Base-by-base conservation (phyloP, 176 grass and related monocot genomes). In the Oryza meyeriana region DNA sequence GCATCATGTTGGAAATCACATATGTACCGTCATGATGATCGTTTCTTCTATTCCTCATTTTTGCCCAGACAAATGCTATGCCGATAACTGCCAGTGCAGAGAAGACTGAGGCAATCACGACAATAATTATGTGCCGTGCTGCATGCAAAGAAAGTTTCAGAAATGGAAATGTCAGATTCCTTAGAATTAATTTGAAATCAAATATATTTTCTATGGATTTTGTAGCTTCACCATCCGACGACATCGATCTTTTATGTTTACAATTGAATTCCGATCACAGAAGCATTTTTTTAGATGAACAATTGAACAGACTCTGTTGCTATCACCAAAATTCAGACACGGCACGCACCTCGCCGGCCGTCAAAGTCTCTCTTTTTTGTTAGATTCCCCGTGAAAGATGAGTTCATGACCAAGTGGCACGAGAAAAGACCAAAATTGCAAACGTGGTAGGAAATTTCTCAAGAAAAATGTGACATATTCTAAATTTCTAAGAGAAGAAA, bases 61-160 rank as follows among this genome's bases (percentile, higher is more conserved):
- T 85, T 4, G 17, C 66, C 91, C 91, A 97, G 73, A 86, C 1
- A 24, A 94, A 85, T 33, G 80, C 81, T 40, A 91, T 86, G 72
- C 78, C 81, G 24, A 91, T 8, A 38, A 69, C 84, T 1, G 75
- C 89, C 41, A 86, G 1, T 27, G 57, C 78, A 8, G 89, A 74
- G 30, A 89, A 26, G 5, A 82, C 50, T 2, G 70, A 87, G 1
- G 78, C 84, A 3, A 91, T 26, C 55, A 84, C 86, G 63, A 97
- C 58, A 22, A 89, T 71, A 13, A 45, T 20, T 44, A 34, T 83
- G 66, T 39, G 79, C 70, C 87, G 86, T 3, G 2, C 94, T 97
- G 86, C 67, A 93, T 63, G 28, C 48, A 22, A 22, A 20, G 17
- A 22, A 75, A 59, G 72, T 77, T 35, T 1, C 39, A 41, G 26